phyloP scores from a whole-genome alignment of 306 rosid genomes.

The Fragaria vesca region DNA sequence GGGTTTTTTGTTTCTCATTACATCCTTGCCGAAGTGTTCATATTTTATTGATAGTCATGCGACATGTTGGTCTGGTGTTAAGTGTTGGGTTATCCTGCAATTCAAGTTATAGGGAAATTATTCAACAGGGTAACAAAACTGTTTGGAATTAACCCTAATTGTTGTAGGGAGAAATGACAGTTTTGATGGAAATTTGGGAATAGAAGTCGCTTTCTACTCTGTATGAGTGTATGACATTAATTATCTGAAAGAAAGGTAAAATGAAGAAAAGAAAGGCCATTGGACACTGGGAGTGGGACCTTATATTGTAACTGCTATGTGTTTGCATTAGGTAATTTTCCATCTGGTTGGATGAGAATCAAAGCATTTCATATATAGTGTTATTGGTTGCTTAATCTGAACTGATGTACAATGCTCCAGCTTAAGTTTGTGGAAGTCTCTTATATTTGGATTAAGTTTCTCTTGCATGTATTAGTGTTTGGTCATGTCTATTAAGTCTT shows the following conservation, averaged over 20 bases:
- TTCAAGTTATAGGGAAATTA: background rate
- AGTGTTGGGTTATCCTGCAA: background rate
- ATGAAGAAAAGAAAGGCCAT: background rate
- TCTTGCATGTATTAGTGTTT: constrained; percentile 13
- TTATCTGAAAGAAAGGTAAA: background rate
- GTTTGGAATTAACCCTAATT: background rate
- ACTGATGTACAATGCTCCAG: background rate
- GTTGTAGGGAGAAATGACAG: background rate
- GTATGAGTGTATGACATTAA: background rate
- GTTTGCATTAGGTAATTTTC: background rate
- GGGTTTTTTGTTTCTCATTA: background rate
- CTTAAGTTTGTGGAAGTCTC: constrained; percentile 11
- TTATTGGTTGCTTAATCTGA: constrained; percentile 8
- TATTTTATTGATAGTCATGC: background rate
- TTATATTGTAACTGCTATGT: background rate
- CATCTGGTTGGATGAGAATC: background rate
- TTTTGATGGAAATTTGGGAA: background rate
- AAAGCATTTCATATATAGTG: background rate
- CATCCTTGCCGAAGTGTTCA: background rate
- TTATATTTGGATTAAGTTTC: constrained; percentile 12
- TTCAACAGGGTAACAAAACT: background rate
- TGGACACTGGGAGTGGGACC: background rate
- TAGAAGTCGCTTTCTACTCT: background rate
- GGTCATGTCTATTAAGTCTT: constrained; percentile 23
- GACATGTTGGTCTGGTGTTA: background rate